Conservation (phyloP, 2,329 filamentous ascomycete genomes). For the Talaromyces sp. region DNA sequence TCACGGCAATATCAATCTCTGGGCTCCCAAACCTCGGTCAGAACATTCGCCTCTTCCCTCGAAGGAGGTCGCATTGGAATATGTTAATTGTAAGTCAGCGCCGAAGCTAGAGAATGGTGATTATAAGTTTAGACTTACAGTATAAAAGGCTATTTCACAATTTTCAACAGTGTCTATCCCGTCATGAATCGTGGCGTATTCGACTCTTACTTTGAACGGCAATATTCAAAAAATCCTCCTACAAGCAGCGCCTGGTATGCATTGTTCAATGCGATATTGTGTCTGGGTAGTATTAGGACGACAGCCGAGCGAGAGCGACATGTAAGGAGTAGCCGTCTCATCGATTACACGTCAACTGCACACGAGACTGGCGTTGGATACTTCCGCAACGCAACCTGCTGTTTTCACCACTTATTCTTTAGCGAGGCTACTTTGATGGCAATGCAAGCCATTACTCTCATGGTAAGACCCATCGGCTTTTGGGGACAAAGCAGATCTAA, state of each 20-base stretch:
- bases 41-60: constrained; percentile 4
- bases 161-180: constrained; percentile 7
- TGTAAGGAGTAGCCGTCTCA: constrained; percentile 10
- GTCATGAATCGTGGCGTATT: constrained; percentile 9
- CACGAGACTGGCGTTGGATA: constrained; percentile 8
- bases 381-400: constrained; percentile 13
- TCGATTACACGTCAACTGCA: constrained; percentile 13
- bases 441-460: constrained; percentile 14
- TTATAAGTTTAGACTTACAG: neutral
- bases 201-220: constrained; percentile 3
- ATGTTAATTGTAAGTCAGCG: constrained; percentile 11
- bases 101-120: no score
- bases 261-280: constrained; percentile 9
- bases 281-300: constrained; percentile 10
- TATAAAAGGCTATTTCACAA: constrained; percentile 5
- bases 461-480: neutral
- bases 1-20: neutral
- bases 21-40: constrained; percentile 4
- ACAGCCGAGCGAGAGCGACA: constrained; percentile 13
- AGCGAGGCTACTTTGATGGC: constrained; percentile 4
- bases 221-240: constrained; percentile 7
- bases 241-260: constrained; percentile 5
- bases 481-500: neutral
- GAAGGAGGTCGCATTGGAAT: neutral
- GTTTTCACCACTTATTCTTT: constrained; percentile 13